Conservation (phyloP, 768 basidiomycete genomes). For the Termitomyces sp. region DNA sequence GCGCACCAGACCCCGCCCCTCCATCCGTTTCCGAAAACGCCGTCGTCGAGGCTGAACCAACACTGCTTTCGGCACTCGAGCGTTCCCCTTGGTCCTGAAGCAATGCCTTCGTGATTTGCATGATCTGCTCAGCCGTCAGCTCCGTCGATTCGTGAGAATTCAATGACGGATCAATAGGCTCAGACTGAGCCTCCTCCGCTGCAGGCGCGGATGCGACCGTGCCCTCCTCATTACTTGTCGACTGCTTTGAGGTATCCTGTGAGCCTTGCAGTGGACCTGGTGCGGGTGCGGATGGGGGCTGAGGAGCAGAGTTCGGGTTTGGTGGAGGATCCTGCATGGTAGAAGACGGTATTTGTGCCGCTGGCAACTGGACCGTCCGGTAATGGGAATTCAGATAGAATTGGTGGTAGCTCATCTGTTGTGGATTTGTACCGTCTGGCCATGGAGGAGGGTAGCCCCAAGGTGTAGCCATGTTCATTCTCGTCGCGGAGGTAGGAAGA, state of each 20-base stretch:
- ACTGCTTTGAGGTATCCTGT: conserved; percentile 1
- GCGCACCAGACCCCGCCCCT: neutral
- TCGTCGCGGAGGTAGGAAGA: conserved; percentile 54
- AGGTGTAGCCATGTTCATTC: conserved; percentile 38
- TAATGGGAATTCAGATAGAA: conserved; percentile 49
- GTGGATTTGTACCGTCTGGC: conserved; percentile 31
- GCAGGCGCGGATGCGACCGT: neutral
- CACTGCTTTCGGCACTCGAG: conserved; percentile 23
- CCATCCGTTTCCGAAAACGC: conserved; percentile 12
- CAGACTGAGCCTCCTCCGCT: neutral
- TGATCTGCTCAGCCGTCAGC: conserved; percentile 25
- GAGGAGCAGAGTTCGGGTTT: conserved; percentile 4
- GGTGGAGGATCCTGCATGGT: conserved; percentile 7
- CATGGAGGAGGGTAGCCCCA: conserved; percentile 43
- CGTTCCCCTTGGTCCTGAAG: conserved; percentile 32
- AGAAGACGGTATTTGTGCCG: conserved; percentile 18
- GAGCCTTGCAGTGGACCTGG: conserved; percentile 8
- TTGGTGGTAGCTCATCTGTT: conserved; percentile 35
- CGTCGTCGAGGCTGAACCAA: conserved; percentile 12
- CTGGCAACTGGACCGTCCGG: conserved; percentile 19
- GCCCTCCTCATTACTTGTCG: neutral
- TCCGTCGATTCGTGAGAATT: conserved; percentile 20
- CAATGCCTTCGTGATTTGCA: conserved; percentile 32
- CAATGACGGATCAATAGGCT: conserved; percentile 26
- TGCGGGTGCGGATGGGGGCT: conserved; percentile 5